Conservation (phyloP, 2,329 filamentous ascomycete genomes). For the Xylaria sp. region DNA sequence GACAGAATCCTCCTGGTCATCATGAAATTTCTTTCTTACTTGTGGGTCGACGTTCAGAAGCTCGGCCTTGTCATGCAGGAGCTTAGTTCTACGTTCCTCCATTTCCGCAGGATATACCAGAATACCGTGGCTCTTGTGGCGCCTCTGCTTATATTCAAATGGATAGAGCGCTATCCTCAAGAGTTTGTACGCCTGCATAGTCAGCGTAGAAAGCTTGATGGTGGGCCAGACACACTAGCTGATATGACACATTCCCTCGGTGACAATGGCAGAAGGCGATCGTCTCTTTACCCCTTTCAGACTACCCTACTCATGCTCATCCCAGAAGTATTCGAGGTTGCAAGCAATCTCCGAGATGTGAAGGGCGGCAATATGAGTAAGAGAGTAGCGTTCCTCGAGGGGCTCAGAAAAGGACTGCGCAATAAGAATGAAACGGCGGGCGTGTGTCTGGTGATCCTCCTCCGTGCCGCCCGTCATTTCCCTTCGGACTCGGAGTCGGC, state of each 20-base stretch:
- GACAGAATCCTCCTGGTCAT: constrained; percentile 64
- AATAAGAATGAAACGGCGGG: constrained; percentile 74
- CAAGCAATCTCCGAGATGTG: constrained; percentile 72
- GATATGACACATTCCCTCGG: constrained; percentile 73
- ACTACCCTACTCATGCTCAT: constrained; percentile 70
- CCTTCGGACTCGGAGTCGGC: constrained; percentile 70
- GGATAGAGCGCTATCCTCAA: constrained; percentile 71
- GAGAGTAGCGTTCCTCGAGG: constrained; percentile 73
- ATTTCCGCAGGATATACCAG: constrained; percentile 72
- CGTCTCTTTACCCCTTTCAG: constrained; percentile 70
- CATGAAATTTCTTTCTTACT: constrained; percentile 68
- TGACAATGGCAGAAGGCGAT: constrained; percentile 66
- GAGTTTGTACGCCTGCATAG: constrained; percentile 73
- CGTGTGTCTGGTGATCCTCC: constrained; percentile 71
- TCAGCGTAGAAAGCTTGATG: constrained; percentile 69
- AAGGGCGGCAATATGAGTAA: constrained; percentile 72
- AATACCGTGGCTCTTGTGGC: constrained; percentile 70
- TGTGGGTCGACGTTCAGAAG: constrained; percentile 72
- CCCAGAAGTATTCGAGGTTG: constrained; percentile 76
- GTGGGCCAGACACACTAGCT: constrained; percentile 73
- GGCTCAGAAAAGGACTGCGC: constrained; percentile 68
- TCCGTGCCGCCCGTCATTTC: constrained; percentile 73
- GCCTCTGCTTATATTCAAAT: constrained; percentile 71
- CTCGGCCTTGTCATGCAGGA: constrained; percentile 71
- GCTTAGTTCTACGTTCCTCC: constrained; percentile 72